Percentiles rank a stretch among this genome's conserved stretches.
Evolutionary conservation across 169 alveolate species (phyloP).

Genomic region (Plasmodium reichenowi): DNA sequence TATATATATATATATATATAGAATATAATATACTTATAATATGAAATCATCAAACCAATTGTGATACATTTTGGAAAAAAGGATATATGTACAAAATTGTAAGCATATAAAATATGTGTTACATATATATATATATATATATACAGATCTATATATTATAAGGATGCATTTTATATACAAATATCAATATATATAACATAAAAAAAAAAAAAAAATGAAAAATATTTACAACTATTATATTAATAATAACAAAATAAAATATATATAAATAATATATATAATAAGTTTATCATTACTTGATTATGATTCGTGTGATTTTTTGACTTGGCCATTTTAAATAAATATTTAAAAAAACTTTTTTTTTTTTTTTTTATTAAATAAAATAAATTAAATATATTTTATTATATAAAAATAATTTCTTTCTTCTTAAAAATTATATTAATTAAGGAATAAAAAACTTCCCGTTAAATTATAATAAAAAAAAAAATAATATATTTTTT

Average conservation of each 20-base stretch:
- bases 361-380: conserved; percentile 1
- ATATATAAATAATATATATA: background rate
- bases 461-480: too few relatives aligned
- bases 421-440: too few relatives aligned
- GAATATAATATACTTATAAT: too few relatives aligned
- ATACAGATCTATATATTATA: too few relatives aligned
- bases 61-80: too few relatives aligned
- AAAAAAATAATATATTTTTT: background rate
- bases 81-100: too few relatives aligned
- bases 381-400: background rate
- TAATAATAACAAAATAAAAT: background rate
- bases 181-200: background rate
- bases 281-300: conserved; percentile 80
- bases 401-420: too few relatives aligned
- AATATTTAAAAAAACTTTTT: background rate
- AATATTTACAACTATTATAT: background rate
- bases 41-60: too few relatives aligned
- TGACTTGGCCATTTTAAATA: conserved; percentile 86
- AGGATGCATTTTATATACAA: background rate
- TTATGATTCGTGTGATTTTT: conserved; percentile 90
- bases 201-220: background rate
- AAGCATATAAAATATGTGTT: too few relatives aligned
- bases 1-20: background rate
- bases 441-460: too few relatives aligned
- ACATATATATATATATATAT: too few relatives aligned